Percentiles rank a stretch among this genome's conserved stretches.
Conservation (phyloP, 2,329 filamentous ascomycete species). For the Aotearoamyces nothofagi region DNA sequence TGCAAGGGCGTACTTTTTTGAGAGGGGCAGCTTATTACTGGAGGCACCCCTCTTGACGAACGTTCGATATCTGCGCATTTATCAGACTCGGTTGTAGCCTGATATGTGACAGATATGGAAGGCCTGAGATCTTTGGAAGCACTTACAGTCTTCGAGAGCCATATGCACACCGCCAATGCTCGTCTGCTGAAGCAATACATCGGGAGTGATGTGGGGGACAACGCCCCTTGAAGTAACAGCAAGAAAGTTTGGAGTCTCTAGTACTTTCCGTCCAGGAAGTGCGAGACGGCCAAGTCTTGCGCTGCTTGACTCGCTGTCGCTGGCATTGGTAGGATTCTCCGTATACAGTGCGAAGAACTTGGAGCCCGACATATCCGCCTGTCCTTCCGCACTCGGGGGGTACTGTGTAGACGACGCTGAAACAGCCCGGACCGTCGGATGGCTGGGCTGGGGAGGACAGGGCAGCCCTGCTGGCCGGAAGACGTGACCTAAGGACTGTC, state of each 20-base stretch:
- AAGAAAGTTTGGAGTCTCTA: constrained; percentile 74
- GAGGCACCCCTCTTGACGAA: constrained; percentile 28
- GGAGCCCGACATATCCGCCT: too few species aligned
- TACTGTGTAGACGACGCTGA: too few species aligned
- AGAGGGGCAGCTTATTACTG: constrained; percentile 27
- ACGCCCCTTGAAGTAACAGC: constrained; percentile 69
- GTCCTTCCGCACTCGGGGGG: too few species aligned
- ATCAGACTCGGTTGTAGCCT: neutral
- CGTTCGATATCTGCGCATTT: constrained; percentile 43
- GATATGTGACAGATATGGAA: too few species aligned
- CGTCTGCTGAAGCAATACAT: constrained; percentile 55
- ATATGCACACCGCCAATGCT: constrained; percentile 58
- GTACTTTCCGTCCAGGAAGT: constrained; percentile 42
- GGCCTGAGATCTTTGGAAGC: constrained; percentile 6
- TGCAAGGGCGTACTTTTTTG: constrained; percentile 44
- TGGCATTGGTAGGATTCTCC: too few species aligned
- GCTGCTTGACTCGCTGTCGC: too few species aligned
- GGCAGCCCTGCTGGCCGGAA: too few species aligned
- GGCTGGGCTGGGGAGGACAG: too few species aligned
- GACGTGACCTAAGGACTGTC: too few species aligned
- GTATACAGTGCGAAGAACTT: too few species aligned
- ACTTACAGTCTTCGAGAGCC: constrained; percentile 84
- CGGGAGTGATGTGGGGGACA: constrained; percentile 78
- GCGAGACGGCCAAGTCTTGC: constrained; percentile 27
- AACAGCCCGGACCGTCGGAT: too few species aligned